Evolutionary conservation across 2,329 filamentous ascomycete species (phyloP), one percentile per base, ranked within the genome.

Genomic region (Alternaria hordeiaustralica): DNA sequence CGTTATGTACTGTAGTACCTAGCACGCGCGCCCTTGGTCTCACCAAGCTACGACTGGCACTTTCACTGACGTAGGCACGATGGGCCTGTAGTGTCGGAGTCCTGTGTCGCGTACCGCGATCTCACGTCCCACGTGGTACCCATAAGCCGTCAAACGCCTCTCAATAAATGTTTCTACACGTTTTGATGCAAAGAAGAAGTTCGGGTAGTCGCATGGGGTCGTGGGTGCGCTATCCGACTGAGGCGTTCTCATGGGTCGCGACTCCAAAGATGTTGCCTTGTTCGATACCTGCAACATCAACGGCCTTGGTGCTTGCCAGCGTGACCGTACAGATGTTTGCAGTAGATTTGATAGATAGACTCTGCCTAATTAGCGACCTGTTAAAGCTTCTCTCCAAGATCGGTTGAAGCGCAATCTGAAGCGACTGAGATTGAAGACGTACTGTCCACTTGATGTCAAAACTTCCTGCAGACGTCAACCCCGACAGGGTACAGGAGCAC

Each of bases 101-200:
- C 25, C n/a, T 26, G 30, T 33, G 41, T 53, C 23, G 56, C 36
- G 49, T 28, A 49, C 30, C 60, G 30, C 60, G 41, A 54, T 49
- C 55, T 43, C 18, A 30, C 6, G 44, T 44, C 49, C 10, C 47
- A 47, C 30, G 60, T 63, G 25, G 55, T 55, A 63, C 56, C 12
- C 33, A 45, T 20, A 55, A 59, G 55, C 60, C 55, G 20, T 53
- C 21, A 13, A 23, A 46, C 53, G 60, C 49, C 55, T 33, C 49
- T 30, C 49, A 59, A 59, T 59, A 63, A 11, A 49, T 18, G 43
- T 21, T 11, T 8, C 9, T 20, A 20, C 33, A 12, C 20, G 18
- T 26, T 36, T 30, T 7, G 25, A 55, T 49, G 30, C 28, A 20
- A 18, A 44, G 15, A 23, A 43, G 20, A 11, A 15, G 7, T 20